Evolutionary conservation across 306 rosid species (phyloP), one percentile per base, ranked within the genome.

Genomic region (Benincasa hispida): DNA sequence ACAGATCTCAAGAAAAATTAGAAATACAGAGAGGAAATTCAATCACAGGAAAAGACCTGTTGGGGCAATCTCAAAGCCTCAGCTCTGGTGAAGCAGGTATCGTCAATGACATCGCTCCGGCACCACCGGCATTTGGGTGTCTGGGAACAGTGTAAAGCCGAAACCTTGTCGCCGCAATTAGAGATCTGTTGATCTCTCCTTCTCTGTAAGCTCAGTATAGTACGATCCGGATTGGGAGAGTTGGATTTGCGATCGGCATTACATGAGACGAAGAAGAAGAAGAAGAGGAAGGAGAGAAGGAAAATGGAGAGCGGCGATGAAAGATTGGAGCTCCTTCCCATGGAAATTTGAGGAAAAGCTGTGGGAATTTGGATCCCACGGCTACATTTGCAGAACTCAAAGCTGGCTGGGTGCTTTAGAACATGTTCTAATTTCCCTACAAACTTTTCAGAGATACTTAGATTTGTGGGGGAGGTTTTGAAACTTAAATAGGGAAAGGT

Each of bases 111-210:
- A 15, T 84, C 82, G 66, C 98, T 91, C 19, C 83, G 84, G 76
- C 98, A 94, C 98, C 98, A 94, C 27, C 89, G 91, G 80, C 98
- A 94, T 51, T 80, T 83, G 24, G 85, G 81, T 76, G 79, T 84
- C 78, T 80, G 86, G 0, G 91, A 90, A 85, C 98, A 94, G 79
- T 82, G 84, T 2, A 86, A 75, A 37, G 79, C 86, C 53, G 79
- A 62, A 42, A 77, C 72, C 76, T 87, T 18, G 28, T 84, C 90
- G 65, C 72, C 85, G 82, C 98, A 94, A 56, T 77, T 87, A 45
- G 84, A 83, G 80, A 81, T 77, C 82, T 60, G 84, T 55, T 48
- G 67, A 4, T 9, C 41, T 24, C 32, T 73, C 67, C 74, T 50
- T 45, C 81, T 72, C 55, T 51, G 75, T 17, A 9, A 34, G 61